Evolutionary conservation across 371 early-diverging fungal species (phyloP).

Genomic region (Syncephalastrum contaminatum): DNA sequence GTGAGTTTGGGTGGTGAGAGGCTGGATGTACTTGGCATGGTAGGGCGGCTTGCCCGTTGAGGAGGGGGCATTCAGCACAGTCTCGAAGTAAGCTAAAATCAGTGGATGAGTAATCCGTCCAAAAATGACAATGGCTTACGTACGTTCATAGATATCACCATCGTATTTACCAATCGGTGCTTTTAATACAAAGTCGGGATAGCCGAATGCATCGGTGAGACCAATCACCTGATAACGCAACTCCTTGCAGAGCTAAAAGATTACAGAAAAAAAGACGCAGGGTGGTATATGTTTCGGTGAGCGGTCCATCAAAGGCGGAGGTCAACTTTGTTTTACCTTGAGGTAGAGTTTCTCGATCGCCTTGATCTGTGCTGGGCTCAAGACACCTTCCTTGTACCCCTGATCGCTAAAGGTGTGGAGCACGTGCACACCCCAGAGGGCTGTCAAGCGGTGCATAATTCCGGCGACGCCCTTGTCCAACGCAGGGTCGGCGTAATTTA

Average conservation of each 20-base stretch:
- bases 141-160: slow-evolving; percentile 61
- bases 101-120: not conserved
- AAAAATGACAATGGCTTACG: not conserved
- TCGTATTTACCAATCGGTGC: slow-evolving; percentile 66
- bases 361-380: slow-evolving; percentile 46
- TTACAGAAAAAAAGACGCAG: no score
- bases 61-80: slow-evolving; percentile 31
- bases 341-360: slow-evolving; percentile 45
- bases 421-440: slow-evolving; percentile 39
- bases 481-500: slow-evolving; percentile 21
- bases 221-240: slow-evolving; percentile 62
- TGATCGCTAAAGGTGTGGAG: slow-evolving; percentile 47
- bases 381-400: slow-evolving; percentile 53
- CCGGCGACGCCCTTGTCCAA: slow-evolving; percentile 17
- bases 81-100: slow-evolving; percentile 40
- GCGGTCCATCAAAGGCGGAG: not conserved
- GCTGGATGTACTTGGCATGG: slow-evolving; percentile 40
- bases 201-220: slow-evolving; percentile 59
- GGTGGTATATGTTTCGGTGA: not conserved
- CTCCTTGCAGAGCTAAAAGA: slow-evolving; percentile 34
- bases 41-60: slow-evolving; percentile 36
- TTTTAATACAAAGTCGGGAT: slow-evolving; percentile 67
- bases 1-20: slow-evolving; percentile 22
- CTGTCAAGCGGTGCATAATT: slow-evolving; percentile 35
- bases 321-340: slow-evolving; percentile 16